Base-by-base conservation (phyloP, 2,329 filamentous ascomycete genomes). In the Colletotrichum ledebouriae region DNA sequence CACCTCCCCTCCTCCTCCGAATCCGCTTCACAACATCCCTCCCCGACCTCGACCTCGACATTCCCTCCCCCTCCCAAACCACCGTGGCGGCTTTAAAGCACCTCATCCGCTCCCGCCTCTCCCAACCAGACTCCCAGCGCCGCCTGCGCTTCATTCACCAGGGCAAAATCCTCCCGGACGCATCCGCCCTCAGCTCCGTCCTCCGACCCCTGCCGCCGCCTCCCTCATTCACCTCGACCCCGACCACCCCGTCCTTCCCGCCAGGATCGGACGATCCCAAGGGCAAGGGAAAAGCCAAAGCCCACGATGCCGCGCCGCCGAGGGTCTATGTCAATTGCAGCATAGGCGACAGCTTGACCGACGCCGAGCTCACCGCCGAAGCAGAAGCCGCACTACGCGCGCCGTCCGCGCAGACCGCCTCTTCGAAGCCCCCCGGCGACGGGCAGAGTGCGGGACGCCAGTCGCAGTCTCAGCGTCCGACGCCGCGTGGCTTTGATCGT, bases 321-420 rank as follows among this genome's bases (percentile, higher is more conserved):
- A 83, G 91, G 50, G 87, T 97, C 74, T 98, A 97, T 78, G 91
- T 98, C 70, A 97, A 97, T 82, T 98, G 95, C 85, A 95, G 93
- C 71, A 92, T 98, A 67, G 94, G 94, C 62, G 90, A 93, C 77
- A 83, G 87, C 29, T 86, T 98, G 12, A 87, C 91, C 0, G 76
- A 86, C 12, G 76, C 83, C 0, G 94, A 97, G 66, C 86, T 98
- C 22, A 85, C 85, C 1, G 85, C 84, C 13, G 94, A 97, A 81
- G 86, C 87, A 37, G 78, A 80, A 73, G 80, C 80, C 11, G 78
- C 84, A 15, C 75, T 73, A 13, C 78, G 76, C 11, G 72, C 68
- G 17, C 60, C 61, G 5, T 41, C 62, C n/a, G 57, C 64, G 33
- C 15, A 13, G 9, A 65, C 77, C 37, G 20, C 67, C 53, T 59